Conservation (phyloP, 257 asterid species). For the Solanum peruvianum region DNA sequence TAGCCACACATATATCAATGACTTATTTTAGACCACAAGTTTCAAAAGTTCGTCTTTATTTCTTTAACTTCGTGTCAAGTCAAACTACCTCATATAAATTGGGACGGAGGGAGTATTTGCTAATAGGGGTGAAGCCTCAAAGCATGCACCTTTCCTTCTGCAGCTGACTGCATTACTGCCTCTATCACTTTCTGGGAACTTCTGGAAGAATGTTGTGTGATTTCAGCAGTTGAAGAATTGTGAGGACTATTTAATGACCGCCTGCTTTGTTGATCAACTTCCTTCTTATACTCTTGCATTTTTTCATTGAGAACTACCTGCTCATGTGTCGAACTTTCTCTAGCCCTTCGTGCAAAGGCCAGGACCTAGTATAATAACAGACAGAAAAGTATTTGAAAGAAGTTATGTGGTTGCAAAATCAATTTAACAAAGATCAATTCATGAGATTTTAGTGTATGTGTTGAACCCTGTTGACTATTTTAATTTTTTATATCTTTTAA, state of each 20-base stretch:
- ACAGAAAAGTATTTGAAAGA: background rate
- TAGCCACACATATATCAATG: background rate
- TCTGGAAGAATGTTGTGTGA: slow-evolving; percentile 37
- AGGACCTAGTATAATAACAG: slow-evolving; percentile 36
- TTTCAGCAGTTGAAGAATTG: slow-evolving; percentile 29
- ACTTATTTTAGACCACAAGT: background rate
- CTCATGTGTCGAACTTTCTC: slow-evolving; percentile 59
- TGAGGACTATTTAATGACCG: slow-evolving; percentile 20
- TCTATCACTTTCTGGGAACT: slow-evolving; percentile 68
- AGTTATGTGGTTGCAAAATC: background rate
- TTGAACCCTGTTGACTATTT: background rate
- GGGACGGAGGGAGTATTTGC: background rate
- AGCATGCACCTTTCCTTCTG: slow-evolving; percentile 71
- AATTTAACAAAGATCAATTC: background rate
- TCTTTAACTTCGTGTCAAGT: background rate
- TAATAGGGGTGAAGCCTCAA: background rate
- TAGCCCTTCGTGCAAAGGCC: slow-evolving; percentile 62
- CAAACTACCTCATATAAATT: background rate
- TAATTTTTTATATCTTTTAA: background rate
- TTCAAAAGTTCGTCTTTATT: no score
- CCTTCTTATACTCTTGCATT: slow-evolving; percentile 59
- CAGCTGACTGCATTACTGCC: slow-evolving; percentile 68
- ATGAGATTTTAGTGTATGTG: background rate
- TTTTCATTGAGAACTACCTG: slow-evolving; percentile 63
- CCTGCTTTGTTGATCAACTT: slow-evolving; percentile 53